These are phyloP conservation scores for Rhizopus sp. DNA, from an alignment of 371 early-diverging fungal species.

Conservation along the genomic window DNA sequence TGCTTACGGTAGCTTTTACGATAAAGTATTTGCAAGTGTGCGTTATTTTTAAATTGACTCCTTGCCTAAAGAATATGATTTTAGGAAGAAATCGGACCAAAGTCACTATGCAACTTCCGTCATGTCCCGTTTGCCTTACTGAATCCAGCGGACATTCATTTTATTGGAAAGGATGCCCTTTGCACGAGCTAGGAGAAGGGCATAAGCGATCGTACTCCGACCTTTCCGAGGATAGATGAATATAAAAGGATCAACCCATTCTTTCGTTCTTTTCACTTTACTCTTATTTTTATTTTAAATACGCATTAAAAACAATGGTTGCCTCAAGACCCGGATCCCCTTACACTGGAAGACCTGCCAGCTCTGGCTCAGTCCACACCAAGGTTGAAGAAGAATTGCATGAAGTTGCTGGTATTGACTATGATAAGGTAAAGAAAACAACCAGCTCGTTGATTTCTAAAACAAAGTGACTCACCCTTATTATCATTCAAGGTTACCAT, in stretches of 20 bases:
- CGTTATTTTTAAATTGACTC: not conserved
- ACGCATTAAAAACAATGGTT: conserved; percentile 20
- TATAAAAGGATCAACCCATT: conserved; percentile 2
- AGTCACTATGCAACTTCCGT: conserved; percentile 14
- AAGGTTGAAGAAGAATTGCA: conserved; percentile 56
- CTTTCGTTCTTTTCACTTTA: not conserved
- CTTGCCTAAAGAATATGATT: conserved; percentile 5
- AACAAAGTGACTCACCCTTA: not conserved
- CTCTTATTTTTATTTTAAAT: conserved; percentile 3
- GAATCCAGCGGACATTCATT: conserved; percentile 11
- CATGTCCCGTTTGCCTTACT: conserved; percentile 13
- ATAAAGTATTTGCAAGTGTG: not conserved
- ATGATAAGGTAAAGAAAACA: conserved; percentile 41
- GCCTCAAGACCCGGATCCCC: conserved; percentile 49
- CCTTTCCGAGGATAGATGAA: conserved; percentile 4
- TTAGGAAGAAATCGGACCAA: conserved; percentile 22
- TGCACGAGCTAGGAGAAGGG: conserved; percentile 8
- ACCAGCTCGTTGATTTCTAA: not conserved
- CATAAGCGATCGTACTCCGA: conserved; percentile 5
- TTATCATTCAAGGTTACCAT: conserved; percentile 46
- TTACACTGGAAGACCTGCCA: conserved; percentile 37
- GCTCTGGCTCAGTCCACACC: conserved; percentile 42
- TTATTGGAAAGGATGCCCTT: not conserved
- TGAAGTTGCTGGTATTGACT: conserved; percentile 57
- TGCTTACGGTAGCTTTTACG: not conserved